Percentiles rank a stretch among this genome's conserved stretches.
These are phyloP conservation scores for Esteya vermicola DNA, from an alignment of 2,329 filamentous ascomycete genomes.

Conservation along the genomic window DNA sequence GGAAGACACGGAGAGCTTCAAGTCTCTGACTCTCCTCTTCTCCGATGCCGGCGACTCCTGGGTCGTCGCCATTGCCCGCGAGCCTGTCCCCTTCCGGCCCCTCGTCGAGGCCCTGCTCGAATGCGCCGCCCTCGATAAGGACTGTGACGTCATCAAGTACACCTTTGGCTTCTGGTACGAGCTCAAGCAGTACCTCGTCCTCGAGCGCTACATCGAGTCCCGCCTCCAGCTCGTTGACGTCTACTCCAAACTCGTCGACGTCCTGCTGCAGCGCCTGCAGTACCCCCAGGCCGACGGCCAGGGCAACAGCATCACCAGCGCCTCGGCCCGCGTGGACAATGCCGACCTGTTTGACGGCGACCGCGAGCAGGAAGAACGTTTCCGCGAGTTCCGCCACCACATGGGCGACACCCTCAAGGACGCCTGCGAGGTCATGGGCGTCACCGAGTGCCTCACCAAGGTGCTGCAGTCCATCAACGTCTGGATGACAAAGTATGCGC, in stretches of 20 bases:
- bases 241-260: conserved; percentile 80
- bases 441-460: conserved; percentile 80
- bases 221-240: conserved; percentile 64
- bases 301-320: conserved; percentile 52
- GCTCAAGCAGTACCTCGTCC: conserved; percentile 84
- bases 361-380: conserved; percentile 90
- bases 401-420: conserved; percentile 99
- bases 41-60: conserved; percentile 88
- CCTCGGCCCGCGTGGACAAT: too few relatives aligned
- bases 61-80: conserved; percentile 79
- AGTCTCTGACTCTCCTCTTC: conserved; percentile 79
- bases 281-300: conserved; percentile 66
- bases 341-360: conserved; percentile 89
- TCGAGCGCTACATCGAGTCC: conserved; percentile 79
- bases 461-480: conserved; percentile 72
- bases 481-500: conserved; percentile 75
- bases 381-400: conserved; percentile 86
- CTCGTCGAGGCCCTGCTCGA: conserved; percentile 88
- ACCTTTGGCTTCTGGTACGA: conserved; percentile 99
- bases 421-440: conserved; percentile 88
- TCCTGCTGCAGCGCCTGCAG: conserved; percentile 81
- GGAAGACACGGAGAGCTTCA: conserved; percentile 76
- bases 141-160: conserved; percentile 80
- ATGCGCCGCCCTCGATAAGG: conserved; percentile 73
- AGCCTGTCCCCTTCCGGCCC: conserved; percentile 66